Evolutionary conservation across 805 yeast species (phyloP).

Genomic region (Citeromyces nyonsensis): DNA sequence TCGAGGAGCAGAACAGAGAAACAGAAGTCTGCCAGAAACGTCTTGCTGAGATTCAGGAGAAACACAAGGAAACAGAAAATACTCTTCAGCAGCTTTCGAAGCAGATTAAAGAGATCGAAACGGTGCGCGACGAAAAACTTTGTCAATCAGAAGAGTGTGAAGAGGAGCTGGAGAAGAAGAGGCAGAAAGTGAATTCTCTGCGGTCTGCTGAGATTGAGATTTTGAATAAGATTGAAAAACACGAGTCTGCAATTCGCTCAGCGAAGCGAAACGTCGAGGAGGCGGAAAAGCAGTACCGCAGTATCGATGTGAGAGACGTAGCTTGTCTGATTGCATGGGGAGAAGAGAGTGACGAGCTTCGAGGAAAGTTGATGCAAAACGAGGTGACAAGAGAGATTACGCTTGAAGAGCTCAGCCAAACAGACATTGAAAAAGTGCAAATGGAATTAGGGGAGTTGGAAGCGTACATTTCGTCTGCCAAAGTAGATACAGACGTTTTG

Average conservation of each 20-base stretch:
- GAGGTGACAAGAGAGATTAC: slow-evolving; percentile 24
- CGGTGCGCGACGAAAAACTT: slow-evolving; percentile 12
- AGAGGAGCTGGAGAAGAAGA: slow-evolving; percentile 21
- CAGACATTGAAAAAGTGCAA: slow-evolving; percentile 33
- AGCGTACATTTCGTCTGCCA: slow-evolving; percentile 33
- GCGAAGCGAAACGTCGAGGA: slow-evolving; percentile 22
- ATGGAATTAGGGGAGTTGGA: slow-evolving; percentile 39
- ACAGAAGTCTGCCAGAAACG: slow-evolving; percentile 10
- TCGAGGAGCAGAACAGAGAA: slow-evolving; percentile 31
- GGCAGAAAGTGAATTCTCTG: slow-evolving; percentile 32
- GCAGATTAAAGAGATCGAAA: slow-evolving; percentile 12
- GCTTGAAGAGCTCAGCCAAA: slow-evolving; percentile 30
- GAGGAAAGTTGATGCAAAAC: slow-evolving; percentile 10
- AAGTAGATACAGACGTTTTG: slow-evolving; percentile 59
- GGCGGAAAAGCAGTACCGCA: slow-evolving; percentile 22
- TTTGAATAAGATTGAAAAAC: slow-evolving; percentile 45
- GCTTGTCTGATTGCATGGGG: slow-evolving; percentile 31
- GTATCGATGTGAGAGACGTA: slow-evolving; percentile 38
- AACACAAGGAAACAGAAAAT: slow-evolving; percentile 8
- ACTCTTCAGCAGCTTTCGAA: slow-evolving; percentile 1
- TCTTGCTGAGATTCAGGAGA: slow-evolving; percentile 16
- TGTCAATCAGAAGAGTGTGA: slow-evolving; percentile 24
- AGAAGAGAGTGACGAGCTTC: slow-evolving; percentile 12
- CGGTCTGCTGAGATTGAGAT: slow-evolving; percentile 55
- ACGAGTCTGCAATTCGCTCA: slow-evolving; percentile 19